Evolutionary conservation across 495 filamentous ascomycete species (phyloP).

Genomic region (Rhizodiscina lignyota): DNA sequence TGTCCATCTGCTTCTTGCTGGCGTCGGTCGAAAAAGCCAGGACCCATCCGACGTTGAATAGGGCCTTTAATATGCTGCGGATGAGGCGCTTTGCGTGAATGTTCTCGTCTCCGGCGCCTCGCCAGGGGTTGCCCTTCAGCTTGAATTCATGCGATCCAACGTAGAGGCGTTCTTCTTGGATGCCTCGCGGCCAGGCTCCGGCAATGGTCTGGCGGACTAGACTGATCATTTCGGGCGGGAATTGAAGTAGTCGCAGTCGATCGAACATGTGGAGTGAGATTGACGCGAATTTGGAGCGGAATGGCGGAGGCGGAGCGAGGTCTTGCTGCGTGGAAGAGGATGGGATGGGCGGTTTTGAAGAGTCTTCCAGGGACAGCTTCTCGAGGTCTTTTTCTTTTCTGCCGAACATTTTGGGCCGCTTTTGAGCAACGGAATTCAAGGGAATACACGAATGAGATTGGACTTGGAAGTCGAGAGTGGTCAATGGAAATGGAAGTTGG

Average conservation of each 20-base stretch:
- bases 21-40: conserved; percentile 8
- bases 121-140: conserved; percentile 2
- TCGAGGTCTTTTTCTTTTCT: too few species aligned
- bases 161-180: conserved; percentile 3
- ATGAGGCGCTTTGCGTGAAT: conserved; percentile 7
- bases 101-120: too few species aligned
- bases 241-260: conserved; percentile 6
- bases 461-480: too few species aligned
- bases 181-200: conserved; percentile 1
- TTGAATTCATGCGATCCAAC: conserved; percentile 3
- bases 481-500: too few species aligned
- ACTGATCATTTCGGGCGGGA: conserved; percentile 3
- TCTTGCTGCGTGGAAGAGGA: too few species aligned
- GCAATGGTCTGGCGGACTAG: background rate
- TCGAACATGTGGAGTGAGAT: conserved; percentile 5
- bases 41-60: conserved; percentile 9
- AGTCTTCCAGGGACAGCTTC: too few species aligned
- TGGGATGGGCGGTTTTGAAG: too few species aligned
- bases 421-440: too few species aligned
- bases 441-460: too few species aligned
- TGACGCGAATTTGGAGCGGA: conserved; percentile 4
- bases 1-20: conserved; percentile 5
- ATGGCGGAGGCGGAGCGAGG: too few species aligned
- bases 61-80: conserved; percentile 2
- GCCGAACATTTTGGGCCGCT: too few species aligned